Evolutionary conservation across 176 grass and related monocot genomes (phyloP), one percentile per base, ranked within the genome.

Genomic region (Cenchrus purpureus): DNA sequence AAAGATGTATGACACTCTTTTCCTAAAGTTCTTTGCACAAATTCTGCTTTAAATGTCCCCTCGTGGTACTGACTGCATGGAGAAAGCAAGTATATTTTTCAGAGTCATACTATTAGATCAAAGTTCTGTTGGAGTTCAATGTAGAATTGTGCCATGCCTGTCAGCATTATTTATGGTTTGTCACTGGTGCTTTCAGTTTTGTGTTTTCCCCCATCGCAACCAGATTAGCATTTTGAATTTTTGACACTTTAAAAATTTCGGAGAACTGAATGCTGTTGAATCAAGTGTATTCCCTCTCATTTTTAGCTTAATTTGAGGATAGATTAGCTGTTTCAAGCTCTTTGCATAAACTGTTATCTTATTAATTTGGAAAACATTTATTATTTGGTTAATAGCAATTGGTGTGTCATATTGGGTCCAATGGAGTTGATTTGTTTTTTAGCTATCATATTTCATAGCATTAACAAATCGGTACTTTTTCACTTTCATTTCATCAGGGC

Each of bases 1-100:
- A 90, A 88, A 79, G 87, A 81, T 65, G 94, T 89, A 96, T 25
- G 79, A 0, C 62, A 31, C 62, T 68, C 48, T 0, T 8, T 74
- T 73, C 19, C 45, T 73, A n/a, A 54, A n/a, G 22, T 32, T 10
- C 4, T 74, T 19, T 15, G 10, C 31, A 34, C 50, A 48, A 44
- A 65, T 45, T 29, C 8, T 73, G 29, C 12, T 16, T 43, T 42
- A 29, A 61, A 43, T 12, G 17, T 14, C 43, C 68, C 12, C 10
- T 53, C 12, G 3, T 86, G n/a, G 31, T 43, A 80, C 64, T 79
- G 31, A 65, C 13, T 60, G 2, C 37, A 32, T 40, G 53, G 51
- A 72, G 40, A 65, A 40, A 61, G 37, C 17, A 65, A 12, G 44
- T 42, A 14, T 8, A 74, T 1, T 53, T 62, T 78, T 28, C 37